phyloP scores from a whole-genome alignment of 2,329 filamentous ascomycete genomes.

The Lecanoromycetidae sp. region DNA sequence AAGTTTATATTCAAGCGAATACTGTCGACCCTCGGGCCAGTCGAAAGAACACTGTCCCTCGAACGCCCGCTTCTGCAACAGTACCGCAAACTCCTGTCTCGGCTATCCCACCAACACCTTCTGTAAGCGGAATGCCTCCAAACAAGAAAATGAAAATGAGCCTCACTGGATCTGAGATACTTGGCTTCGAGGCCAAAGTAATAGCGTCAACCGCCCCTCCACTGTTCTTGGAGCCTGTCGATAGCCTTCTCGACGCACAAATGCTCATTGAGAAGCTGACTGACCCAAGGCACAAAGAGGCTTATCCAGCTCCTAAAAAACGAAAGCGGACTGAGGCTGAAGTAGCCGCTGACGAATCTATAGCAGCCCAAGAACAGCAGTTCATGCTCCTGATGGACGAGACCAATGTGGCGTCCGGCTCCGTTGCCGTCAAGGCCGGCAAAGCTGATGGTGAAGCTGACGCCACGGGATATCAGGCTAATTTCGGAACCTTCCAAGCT shows the following conservation, averaged over 20 bases:
- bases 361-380: conserved; percentile 75
- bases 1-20: conserved; percentile 62
- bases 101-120: conserved; percentile 49
- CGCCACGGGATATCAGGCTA: conserved; percentile 63
- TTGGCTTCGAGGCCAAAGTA: conserved; percentile 64
- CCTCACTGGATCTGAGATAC: conserved; percentile 60
- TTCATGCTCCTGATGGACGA: conserved; percentile 92
- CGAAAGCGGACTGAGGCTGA: conserved; percentile 91
- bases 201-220: conserved; percentile 61
- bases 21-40: conserved; percentile 50
- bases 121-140: conserved; percentile 39
- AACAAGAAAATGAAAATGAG: conserved; percentile 65
- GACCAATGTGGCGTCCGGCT: conserved; percentile 51
- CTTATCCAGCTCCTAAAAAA: conserved; percentile 72
- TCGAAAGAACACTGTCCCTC: conserved; percentile 36
- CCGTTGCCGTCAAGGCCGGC: conserved; percentile 48
- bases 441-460: conserved; percentile 63
- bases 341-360: conserved; percentile 85
- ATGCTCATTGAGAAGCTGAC: conserved; percentile 57
- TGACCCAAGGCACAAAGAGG: conserved; percentile 64
- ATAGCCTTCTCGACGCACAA: conserved; percentile 55
- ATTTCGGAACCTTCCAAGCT: conserved; percentile 85
- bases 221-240: conserved; percentile 65
- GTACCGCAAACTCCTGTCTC: conserved; percentile 52
- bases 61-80: conserved; percentile 32